Conservation (phyloP, 257 asterid species). For the Salvia miltiorrhiza region DNA sequence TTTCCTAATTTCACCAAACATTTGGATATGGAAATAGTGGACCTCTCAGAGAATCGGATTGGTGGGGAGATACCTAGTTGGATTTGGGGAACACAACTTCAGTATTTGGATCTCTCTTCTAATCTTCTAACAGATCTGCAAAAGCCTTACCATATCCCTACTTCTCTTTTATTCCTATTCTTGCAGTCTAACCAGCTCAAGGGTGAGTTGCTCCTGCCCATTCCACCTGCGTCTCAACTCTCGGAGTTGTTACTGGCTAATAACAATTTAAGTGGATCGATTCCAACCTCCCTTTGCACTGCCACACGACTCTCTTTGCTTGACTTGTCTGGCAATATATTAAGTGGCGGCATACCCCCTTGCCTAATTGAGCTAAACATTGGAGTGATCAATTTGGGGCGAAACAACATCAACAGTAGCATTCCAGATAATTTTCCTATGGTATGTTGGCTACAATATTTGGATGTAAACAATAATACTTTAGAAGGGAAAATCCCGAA, state of each 20-base stretch:
- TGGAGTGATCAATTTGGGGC: constrained; percentile 11
- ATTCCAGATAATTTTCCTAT: constrained; percentile 4
- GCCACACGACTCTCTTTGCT: constrained; percentile 2
- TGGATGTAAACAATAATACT: constrained; percentile 23
- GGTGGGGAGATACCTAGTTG: not conserved
- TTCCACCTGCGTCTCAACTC: not conserved
- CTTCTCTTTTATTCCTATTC: not conserved
- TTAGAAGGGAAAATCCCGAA: constrained; percentile 31
- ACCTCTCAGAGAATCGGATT: not conserved
- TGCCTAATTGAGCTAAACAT: not conserved
- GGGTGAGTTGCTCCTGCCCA: not conserved
- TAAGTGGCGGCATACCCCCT: constrained; percentile 23
- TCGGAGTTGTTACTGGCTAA: not conserved
- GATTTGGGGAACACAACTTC: not conserved
- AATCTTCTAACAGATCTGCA: not conserved
- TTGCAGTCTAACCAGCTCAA: not conserved
- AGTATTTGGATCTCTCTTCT: not conserved
- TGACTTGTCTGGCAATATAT: constrained; percentile 20
- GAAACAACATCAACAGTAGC: constrained; percentile 22
- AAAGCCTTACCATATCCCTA: not conserved
- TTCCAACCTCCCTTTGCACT: constrained; percentile 29
- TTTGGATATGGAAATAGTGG: not conserved
- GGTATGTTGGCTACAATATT: not conserved
- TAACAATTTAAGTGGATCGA: not conserved
- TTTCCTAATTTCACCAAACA: not conserved